phyloP scores from a whole-genome alignment of 1,139 yeast genomes.

The Pichia sp. region DNA sequence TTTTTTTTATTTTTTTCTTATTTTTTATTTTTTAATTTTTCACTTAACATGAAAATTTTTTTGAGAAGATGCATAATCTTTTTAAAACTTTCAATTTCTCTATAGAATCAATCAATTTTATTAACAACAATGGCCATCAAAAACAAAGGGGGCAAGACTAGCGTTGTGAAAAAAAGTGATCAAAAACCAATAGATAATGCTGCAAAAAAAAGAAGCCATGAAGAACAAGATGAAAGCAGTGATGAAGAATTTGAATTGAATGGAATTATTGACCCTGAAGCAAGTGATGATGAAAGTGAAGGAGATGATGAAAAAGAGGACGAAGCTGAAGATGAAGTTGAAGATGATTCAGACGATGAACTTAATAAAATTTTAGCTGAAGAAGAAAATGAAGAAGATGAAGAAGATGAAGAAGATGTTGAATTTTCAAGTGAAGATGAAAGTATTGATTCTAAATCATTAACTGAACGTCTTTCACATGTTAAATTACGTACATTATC shows the following conservation, averaged over 20 bases:
- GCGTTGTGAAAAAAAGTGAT: not conserved
- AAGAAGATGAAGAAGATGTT: slow-evolving; percentile 26
- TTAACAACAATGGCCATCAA: not conserved
- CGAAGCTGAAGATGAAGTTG: slow-evolving; percentile 30
- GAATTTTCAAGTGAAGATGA: slow-evolving; percentile 45
- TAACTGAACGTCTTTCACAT: slow-evolving; percentile 51
- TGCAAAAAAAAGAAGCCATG: slow-evolving; percentile 10
- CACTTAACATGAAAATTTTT: not conserved
- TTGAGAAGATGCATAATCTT: not conserved
- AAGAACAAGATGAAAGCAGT: slow-evolving; percentile 14
- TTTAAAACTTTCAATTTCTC: not conserved
- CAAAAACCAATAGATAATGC: not conserved
- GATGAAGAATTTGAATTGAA: slow-evolving; percentile 26
- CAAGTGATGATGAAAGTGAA: slow-evolving; percentile 24
- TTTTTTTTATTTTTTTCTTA: not conserved
- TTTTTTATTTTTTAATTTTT: not conserved
- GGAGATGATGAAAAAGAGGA: slow-evolving; percentile 30
- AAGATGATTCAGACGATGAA: slow-evolving; percentile 55
- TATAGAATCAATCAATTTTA: not conserved
- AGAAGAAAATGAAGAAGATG: slow-evolving; percentile 32
- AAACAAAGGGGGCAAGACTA: not conserved
- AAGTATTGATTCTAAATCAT: slow-evolving; percentile 43
- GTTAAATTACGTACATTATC: slow-evolving; percentile 47
- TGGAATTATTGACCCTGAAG: slow-evolving; percentile 34
- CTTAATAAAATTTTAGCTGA: slow-evolving; percentile 52